Conservation (phyloP, 345 rosid species). For the Gossypium thurberi region DNA sequence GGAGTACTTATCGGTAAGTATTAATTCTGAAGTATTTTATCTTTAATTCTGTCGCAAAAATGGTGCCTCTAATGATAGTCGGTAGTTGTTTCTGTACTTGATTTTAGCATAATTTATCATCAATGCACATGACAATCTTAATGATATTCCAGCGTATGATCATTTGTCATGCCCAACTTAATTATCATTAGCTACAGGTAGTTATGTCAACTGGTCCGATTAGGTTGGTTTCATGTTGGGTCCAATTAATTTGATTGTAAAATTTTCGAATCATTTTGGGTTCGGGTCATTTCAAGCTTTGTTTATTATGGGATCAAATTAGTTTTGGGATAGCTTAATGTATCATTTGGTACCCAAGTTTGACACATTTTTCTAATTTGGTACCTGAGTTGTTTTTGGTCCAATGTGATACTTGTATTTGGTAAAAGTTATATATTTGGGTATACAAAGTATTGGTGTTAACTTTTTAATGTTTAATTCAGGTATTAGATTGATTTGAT, state of each 20-base stretch:
- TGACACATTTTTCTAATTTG: too few relatives aligned
- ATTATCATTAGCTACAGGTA: not conserved
- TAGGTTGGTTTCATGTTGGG: not conserved
- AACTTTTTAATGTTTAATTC: too few relatives aligned
- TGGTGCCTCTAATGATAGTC: not conserved
- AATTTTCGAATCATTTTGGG: not conserved
- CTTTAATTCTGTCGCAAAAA: not conserved
- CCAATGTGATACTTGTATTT: too few relatives aligned
- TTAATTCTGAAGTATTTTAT: not conserved
- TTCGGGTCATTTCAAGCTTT: not conserved
- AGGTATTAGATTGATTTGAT: too few relatives aligned
- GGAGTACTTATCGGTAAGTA: constrained; percentile 62
- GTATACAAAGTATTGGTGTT: too few relatives aligned
- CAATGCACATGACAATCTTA: not conserved
- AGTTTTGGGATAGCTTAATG: too few relatives aligned
- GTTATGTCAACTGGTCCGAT: not conserved
- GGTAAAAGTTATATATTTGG: too few relatives aligned
- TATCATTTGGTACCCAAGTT: too few relatives aligned
- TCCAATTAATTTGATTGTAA: too few relatives aligned
- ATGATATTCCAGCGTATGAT: not conserved
- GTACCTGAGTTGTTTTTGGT: too few relatives aligned
- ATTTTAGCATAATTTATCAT: constrained; percentile 5
- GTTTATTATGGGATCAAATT: too few relatives aligned
- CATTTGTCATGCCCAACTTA: not conserved
- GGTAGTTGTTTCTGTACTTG: not conserved